These are phyloP conservation scores for Diaporthe helianthi DNA, from an alignment of 2,329 filamentous ascomycete species.

Conservation along the genomic window DNA sequence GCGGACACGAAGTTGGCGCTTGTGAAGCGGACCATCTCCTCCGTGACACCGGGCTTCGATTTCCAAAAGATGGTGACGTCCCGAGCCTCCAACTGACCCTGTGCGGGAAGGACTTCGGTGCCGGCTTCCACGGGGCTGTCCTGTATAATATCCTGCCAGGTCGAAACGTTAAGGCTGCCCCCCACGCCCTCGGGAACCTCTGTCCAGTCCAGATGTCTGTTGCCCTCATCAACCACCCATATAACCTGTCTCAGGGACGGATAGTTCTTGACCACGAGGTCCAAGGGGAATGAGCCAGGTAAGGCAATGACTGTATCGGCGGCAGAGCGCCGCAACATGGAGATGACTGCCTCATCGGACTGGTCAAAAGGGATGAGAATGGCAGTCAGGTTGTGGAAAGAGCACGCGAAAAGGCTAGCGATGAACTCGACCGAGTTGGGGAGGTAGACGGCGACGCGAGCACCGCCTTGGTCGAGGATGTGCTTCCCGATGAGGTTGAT, in stretches of 20 bases:
- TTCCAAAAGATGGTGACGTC: slow-evolving; percentile 74
- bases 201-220: slow-evolving; percentile 93
- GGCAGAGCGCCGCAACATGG: slow-evolving; percentile 74
- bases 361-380: slow-evolving; percentile 86
- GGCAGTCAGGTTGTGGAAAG: slow-evolving; percentile 87
- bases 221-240: slow-evolving; percentile 93
- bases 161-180: slow-evolving; percentile 79
- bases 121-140: slow-evolving; percentile 67
- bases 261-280: slow-evolving; percentile 72
- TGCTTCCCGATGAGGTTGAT: slow-evolving; percentile 87
- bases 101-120: slow-evolving; percentile 68
- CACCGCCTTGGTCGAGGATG: slow-evolving; percentile 73
- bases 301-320: slow-evolving; percentile 85
- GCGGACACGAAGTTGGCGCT: slow-evolving; percentile 88
- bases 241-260: slow-evolving; percentile 78
- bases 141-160: slow-evolving; percentile 89
- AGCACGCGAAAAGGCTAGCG: slow-evolving; percentile 81
- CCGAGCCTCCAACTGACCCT: slow-evolving; percentile 59
- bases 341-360: slow-evolving; percentile 70
- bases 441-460: slow-evolving; percentile 85
- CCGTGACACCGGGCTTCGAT: slow-evolving; percentile 55
- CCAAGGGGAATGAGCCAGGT: slow-evolving; percentile 86
- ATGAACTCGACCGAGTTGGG: slow-evolving; percentile 93
- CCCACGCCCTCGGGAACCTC: slow-evolving; percentile 81
- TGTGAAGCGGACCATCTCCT: slow-evolving; percentile 82